A percentile compares a stretch with the other conserved stretches of the same genome.
phyloP scores from a whole-genome alignment of 768 basidiomycete genomes.

The Epithele typhae region DNA sequence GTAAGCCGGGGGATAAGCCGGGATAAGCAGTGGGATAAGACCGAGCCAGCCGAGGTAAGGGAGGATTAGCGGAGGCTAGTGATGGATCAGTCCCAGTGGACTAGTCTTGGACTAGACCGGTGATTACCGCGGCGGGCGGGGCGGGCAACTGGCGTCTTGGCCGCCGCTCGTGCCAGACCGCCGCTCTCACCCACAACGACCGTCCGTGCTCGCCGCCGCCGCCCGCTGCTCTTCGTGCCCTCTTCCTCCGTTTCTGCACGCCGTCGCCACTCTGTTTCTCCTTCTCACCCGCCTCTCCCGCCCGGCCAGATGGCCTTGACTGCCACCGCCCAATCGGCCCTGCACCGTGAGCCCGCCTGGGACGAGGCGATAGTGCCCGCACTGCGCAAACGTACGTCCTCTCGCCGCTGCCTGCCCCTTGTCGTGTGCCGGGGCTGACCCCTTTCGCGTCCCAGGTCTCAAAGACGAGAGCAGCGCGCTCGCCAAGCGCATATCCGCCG shows the following conservation, averaged over 20 bases:
- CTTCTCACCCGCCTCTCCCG: constrained; percentile 8
- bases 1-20: no score
- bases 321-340: constrained; percentile 34
- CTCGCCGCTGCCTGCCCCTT: background rate
- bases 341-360: constrained; percentile 52
- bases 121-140: background rate
- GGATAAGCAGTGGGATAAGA: no score
- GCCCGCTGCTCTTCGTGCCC: constrained; percentile 18
- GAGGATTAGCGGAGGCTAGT: no score
- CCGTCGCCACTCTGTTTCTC: constrained; percentile 13
- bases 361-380: constrained; percentile 82
- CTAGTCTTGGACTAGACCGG: no score
- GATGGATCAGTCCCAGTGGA: no score
- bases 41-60: no score
- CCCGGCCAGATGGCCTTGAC: constrained; percentile 37
- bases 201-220: background rate
- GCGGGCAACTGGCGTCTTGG: background rate
- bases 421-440: constrained; percentile 1
- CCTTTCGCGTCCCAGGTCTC: constrained; percentile 48
- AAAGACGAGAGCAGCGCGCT: constrained; percentile 78
- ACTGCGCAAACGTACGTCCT: constrained; percentile 66
- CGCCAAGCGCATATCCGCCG: constrained; percentile 69
- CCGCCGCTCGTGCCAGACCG: constrained; percentile 7
- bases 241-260: constrained; percentile 16
- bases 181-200: background rate